These are phyloP conservation scores for Lactifluus volemus DNA, from an alignment of 768 basidiomycete species.

Conservation along the genomic window DNA sequence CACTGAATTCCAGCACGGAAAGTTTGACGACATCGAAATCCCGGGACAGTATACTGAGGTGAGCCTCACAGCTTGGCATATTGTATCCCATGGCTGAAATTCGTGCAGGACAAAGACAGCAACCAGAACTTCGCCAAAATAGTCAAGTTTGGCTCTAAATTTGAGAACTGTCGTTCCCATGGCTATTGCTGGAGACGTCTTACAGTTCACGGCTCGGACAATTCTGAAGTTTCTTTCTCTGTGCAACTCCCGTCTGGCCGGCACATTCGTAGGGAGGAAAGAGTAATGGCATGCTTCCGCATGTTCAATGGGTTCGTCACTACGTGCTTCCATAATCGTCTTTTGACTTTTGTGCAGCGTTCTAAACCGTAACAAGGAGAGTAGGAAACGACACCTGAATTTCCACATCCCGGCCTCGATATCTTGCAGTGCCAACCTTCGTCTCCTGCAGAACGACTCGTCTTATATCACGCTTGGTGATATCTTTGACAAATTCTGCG, in stretches of 20 bases:
- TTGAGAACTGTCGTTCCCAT: constrained; percentile 82
- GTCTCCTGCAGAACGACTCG: constrained; percentile 84
- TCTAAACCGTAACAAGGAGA: constrained; percentile 82
- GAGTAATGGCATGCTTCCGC: constrained; percentile 87
- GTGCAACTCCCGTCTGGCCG: constrained; percentile 84
- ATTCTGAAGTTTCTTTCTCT: constrained; percentile 80
- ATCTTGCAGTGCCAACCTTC: constrained; percentile 72
- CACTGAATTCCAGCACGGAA: constrained; percentile 95
- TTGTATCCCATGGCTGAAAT: constrained; percentile 2
- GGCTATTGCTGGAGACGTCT: constrained; percentile 87
- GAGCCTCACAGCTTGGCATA: constrained; percentile 11
- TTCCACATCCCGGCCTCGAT: constrained; percentile 90
- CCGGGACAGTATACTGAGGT: constrained; percentile 99
- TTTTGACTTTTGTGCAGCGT: constrained; percentile 41
- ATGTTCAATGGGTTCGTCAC: constrained; percentile 73
- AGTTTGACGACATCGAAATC: constrained; percentile 95
- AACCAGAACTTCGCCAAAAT: constrained; percentile 88
- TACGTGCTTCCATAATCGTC: neutral
- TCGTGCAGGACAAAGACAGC: constrained; percentile 79
- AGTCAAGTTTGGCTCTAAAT: constrained; percentile 80
- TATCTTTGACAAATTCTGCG: constrained; percentile 87
- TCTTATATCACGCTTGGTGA: constrained; percentile 90
- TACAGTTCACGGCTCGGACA: constrained; percentile 84
- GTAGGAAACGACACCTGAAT: constrained; percentile 78
- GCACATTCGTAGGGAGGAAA: constrained; percentile 85